phyloP scores from a whole-genome alignment of 805 yeast genomes.

The Sugiyamaella smithiae region DNA sequence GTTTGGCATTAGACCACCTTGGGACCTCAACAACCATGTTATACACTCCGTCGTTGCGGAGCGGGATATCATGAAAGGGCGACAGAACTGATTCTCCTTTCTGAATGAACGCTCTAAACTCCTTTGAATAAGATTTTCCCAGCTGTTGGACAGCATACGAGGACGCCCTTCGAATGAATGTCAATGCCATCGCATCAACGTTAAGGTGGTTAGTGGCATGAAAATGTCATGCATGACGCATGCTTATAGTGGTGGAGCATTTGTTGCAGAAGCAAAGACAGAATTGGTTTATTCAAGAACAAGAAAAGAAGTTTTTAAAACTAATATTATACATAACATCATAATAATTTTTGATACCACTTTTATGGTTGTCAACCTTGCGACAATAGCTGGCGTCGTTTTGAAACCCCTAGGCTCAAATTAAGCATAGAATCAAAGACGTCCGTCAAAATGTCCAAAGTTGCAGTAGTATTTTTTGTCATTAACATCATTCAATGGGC shows the following conservation, averaged over 20 bases:
- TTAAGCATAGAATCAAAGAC: too few relatives aligned
- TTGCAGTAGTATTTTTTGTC: neutral
- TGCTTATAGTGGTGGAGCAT: too few relatives aligned
- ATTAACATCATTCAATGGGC: neutral
- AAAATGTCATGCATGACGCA: too few relatives aligned
- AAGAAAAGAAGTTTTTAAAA: constrained; percentile 37
- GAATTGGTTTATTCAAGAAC: neutral
- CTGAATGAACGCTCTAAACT: constrained; percentile 76
- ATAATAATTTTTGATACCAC: neutral
- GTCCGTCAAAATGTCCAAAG: neutral
- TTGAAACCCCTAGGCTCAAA: too few relatives aligned
- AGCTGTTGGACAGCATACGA: constrained; percentile 73
- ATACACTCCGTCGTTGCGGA: constrained; percentile 62
- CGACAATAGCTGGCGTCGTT: too few relatives aligned
- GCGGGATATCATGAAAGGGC: constrained; percentile 78
- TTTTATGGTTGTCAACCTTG: too few relatives aligned
- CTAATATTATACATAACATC: neutral
- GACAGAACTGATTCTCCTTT: constrained; percentile 70
- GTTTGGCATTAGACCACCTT: constrained; percentile 83
- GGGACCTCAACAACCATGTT: constrained; percentile 92
- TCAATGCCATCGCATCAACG: neutral
- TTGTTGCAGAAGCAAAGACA: too few relatives aligned
- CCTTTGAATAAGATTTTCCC: constrained; percentile 82
- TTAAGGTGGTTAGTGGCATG: too few relatives aligned
- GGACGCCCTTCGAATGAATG: constrained; percentile 2